Conservation (phyloP, 805 yeast genomes). For the Yarrowia sp. region DNA sequence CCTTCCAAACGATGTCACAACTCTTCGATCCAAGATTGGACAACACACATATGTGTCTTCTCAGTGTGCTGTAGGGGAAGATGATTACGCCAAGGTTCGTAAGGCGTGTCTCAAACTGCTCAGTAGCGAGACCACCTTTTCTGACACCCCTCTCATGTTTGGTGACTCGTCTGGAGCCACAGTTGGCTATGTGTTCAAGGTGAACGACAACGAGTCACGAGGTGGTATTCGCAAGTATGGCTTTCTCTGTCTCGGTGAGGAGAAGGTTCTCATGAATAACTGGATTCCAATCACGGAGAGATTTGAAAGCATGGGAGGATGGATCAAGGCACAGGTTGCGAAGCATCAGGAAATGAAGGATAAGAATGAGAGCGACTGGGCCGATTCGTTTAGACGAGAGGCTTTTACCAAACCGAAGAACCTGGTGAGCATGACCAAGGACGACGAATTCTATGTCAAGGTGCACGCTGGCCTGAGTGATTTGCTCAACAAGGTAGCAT, state of each 20-base stretch:
- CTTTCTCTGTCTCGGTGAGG: conserved; percentile 31
- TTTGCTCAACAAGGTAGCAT: neutral
- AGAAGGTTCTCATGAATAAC: conserved; percentile 27
- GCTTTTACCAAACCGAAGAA: conserved; percentile 25
- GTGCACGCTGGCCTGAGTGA: conserved; percentile 21
- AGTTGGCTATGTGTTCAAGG: conserved; percentile 30
- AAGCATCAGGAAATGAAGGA: conserved; percentile 25
- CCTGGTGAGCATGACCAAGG: neutral
- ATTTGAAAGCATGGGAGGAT: conserved; percentile 28
- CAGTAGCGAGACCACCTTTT: conserved; percentile 32
- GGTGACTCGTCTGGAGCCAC: conserved; percentile 32
- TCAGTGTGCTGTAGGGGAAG: conserved; percentile 33
- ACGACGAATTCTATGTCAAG: conserved; percentile 20
- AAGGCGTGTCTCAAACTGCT: conserved; percentile 33
- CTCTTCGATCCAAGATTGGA: neutral
- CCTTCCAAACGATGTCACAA: conserved; percentile 27
- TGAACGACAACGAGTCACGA: conserved; percentile 31
- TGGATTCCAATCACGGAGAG: conserved; percentile 31
- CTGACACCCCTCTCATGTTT: conserved; percentile 32
- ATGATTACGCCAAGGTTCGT: conserved; percentile 32
- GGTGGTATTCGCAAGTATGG: conserved; percentile 33
- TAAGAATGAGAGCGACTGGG: conserved; percentile 28
- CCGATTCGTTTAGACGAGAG: conserved; percentile 29
- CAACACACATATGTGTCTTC: conserved; percentile 29
- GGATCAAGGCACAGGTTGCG: conserved; percentile 29